Evolutionary conservation across 2,329 filamentous ascomycete genomes (phyloP).

Genomic region (Kalmusia sp.): DNA sequence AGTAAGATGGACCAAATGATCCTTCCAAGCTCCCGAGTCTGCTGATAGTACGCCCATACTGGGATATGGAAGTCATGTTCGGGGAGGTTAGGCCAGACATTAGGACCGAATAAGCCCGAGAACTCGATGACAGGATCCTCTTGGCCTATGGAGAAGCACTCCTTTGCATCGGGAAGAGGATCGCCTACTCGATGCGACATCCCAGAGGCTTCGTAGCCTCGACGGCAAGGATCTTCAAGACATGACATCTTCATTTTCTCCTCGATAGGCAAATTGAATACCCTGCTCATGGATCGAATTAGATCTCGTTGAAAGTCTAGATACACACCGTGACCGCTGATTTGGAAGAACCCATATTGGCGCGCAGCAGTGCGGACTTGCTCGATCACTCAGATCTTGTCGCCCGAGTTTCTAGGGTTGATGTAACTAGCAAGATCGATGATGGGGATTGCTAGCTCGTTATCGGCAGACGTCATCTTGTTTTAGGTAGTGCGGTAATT

Average conservation of each 20-base stretch:
- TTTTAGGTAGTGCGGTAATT: background rate
- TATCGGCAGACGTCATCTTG: background rate
- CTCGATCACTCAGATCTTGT: slow-evolving; percentile 12
- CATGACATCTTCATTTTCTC: slow-evolving; percentile 21
- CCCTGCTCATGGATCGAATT: slow-evolving; percentile 8
- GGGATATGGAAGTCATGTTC: slow-evolving; percentile 8
- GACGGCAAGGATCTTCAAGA: slow-evolving; percentile 9
- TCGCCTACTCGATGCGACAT: slow-evolving; percentile 12
- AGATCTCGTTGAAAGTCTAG: slow-evolving; percentile 5
- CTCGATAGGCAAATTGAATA: slow-evolving; percentile 18
- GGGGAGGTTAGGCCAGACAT: slow-evolving; percentile 13
- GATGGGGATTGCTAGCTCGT: slow-evolving; percentile 10
- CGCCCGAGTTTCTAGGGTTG: background rate
- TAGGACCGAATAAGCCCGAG: slow-evolving; percentile 13
- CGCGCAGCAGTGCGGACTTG: slow-evolving; percentile 12
- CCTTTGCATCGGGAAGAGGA: slow-evolving; percentile 21
- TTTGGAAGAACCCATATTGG: slow-evolving; percentile 24
- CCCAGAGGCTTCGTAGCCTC: slow-evolving; percentile 15
- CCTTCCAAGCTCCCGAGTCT: slow-evolving; percentile 6
- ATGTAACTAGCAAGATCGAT: slow-evolving; percentile 12
- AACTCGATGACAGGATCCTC: slow-evolving; percentile 13
- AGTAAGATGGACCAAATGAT: slow-evolving; percentile 14
- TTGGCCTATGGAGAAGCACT: slow-evolving; percentile 16
- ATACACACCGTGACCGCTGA: slow-evolving; percentile 20
- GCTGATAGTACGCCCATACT: slow-evolving; percentile 10